phyloP scores from a whole-genome alignment of 2,329 filamentous ascomycete genomes.

The Ramularia collo-cygni region DNA sequence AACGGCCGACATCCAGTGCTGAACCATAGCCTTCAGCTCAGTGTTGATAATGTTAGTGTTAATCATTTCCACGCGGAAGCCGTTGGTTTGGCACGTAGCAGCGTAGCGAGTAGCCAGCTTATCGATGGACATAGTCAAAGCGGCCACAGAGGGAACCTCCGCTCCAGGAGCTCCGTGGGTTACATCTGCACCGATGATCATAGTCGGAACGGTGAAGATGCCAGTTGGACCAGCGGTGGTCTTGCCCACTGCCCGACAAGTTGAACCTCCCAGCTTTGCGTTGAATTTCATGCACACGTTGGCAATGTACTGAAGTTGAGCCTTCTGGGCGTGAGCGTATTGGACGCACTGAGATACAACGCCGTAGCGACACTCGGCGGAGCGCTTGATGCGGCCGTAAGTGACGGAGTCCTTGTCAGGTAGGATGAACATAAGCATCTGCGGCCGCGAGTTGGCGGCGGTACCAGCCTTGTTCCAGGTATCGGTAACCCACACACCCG shows the following conservation, averaged over 20 bases:
- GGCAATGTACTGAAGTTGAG: constrained; percentile 75
- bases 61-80: constrained; percentile 73
- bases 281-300: constrained; percentile 98
- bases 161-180: constrained; percentile 72
- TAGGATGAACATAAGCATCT: constrained; percentile 75
- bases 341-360: constrained; percentile 79
- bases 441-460: constrained; percentile 51
- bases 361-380: constrained; percentile 76
- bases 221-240: constrained; percentile 28
- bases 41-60: constrained; percentile 57
- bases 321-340: constrained; percentile 59
- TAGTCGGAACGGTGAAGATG: constrained; percentile 49
- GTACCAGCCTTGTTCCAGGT: constrained; percentile 51
- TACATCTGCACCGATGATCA: constrained; percentile 87
- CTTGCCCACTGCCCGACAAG: constrained; percentile 45
- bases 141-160: constrained; percentile 66
- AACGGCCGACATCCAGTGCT: constrained; percentile 55
- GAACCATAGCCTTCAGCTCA: constrained; percentile 55
- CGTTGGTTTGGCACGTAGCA: constrained; percentile 76
- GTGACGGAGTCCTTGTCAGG: constrained; percentile 61
- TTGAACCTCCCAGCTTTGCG: constrained; percentile 83
- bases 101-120: constrained; percentile 65
- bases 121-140: constrained; percentile 77
- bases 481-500: constrained; percentile 26
- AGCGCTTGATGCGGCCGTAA: constrained; percentile 86